phyloP scores from a whole-genome alignment of 345 rosid species.

The Mangifera indica region DNA sequence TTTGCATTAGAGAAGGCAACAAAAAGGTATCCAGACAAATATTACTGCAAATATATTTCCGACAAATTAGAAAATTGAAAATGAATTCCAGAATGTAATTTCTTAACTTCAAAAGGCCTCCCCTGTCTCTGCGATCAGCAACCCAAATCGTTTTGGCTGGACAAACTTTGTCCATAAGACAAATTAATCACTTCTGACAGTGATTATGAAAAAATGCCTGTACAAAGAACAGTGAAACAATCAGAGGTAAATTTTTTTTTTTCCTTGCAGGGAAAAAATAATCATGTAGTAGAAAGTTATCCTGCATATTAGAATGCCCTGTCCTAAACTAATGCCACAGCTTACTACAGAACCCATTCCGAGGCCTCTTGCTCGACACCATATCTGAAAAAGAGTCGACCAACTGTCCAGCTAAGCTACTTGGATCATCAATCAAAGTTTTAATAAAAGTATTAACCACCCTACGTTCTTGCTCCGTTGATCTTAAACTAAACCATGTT shows the following conservation, averaged over 20 bases:
- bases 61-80: slow-evolving; percentile 11
- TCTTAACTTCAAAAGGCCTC: slow-evolving; percentile 7
- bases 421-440: slow-evolving; percentile 76
- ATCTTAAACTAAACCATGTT: slow-evolving; percentile 93
- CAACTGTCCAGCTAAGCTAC: slow-evolving; percentile 92
- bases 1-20: slow-evolving; percentile 29
- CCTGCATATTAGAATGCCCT: slow-evolving; percentile 23
- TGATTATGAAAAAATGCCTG: slow-evolving; percentile 38
- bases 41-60: slow-evolving; percentile 20
- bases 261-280: slow-evolving; percentile 28
- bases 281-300: slow-evolving; percentile 29
- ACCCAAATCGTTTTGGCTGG: slow-evolving; percentile 30
- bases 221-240: slow-evolving; percentile 35
- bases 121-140: slow-evolving; percentile 26
- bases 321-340: slow-evolving; percentile 47
- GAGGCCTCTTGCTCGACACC: slow-evolving; percentile 66
- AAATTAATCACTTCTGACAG: slow-evolving; percentile 31
- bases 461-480: slow-evolving; percentile 78
- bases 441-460: slow-evolving; percentile 88
- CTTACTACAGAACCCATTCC: slow-evolving; percentile 64
- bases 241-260: slow-evolving; percentile 27
- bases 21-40: slow-evolving; percentile 19
- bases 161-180: slow-evolving; percentile 24
- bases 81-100: slow-evolving; percentile 6
- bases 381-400: slow-evolving; percentile 76